phyloP scores from a whole-genome alignment of 768 basidiomycete species.

The Phaffia tasmanica region DNA sequence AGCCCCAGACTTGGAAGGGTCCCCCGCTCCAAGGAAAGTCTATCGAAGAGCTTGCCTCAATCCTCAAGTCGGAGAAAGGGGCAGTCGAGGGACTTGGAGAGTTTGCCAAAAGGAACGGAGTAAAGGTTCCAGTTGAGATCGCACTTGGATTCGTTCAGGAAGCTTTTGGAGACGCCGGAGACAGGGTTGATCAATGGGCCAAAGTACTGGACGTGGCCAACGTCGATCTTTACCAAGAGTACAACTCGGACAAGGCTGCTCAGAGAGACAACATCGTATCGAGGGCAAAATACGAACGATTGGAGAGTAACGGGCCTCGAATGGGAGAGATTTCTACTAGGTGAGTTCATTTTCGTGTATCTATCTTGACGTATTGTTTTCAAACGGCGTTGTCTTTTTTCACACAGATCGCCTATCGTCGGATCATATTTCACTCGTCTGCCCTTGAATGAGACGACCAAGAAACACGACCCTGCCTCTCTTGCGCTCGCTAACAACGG shows the following conservation, averaged over 20 bases:
- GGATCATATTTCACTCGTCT: slow-evolving; percentile 89
- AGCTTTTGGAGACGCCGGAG: slow-evolving; percentile 42
- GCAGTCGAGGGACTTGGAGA: slow-evolving; percentile 52
- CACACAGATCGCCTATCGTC: slow-evolving; percentile 61
- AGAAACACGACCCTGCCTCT: slow-evolving; percentile 44
- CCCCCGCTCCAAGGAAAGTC: slow-evolving; percentile 48
- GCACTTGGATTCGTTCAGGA: slow-evolving; percentile 68
- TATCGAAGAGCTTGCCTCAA: slow-evolving; percentile 53
- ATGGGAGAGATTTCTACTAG: slow-evolving; percentile 62
- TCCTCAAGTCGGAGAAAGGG: slow-evolving; percentile 45
- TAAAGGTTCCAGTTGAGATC: slow-evolving; percentile 50
- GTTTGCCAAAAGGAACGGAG: slow-evolving; percentile 52
- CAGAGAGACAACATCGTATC: slow-evolving; percentile 65
- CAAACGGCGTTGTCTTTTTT: not conserved
- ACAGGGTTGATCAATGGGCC: slow-evolving; percentile 60
- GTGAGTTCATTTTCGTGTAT: slow-evolving; percentile 40
- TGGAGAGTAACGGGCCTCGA: slow-evolving; percentile 74
- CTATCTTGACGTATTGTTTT: not conserved
- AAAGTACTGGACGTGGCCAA: slow-evolving; percentile 76
- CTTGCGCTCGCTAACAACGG: slow-evolving; percentile 94
- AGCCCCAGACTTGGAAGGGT: slow-evolving; percentile 33
- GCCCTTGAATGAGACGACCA: slow-evolving; percentile 40
- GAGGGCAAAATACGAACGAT: slow-evolving; percentile 63
- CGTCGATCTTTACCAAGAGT: slow-evolving; percentile 73
- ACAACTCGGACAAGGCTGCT: slow-evolving; percentile 65